phyloP scores from a whole-genome alignment of 768 basidiomycete genomes.

The Tephrocybe sp. region DNA sequence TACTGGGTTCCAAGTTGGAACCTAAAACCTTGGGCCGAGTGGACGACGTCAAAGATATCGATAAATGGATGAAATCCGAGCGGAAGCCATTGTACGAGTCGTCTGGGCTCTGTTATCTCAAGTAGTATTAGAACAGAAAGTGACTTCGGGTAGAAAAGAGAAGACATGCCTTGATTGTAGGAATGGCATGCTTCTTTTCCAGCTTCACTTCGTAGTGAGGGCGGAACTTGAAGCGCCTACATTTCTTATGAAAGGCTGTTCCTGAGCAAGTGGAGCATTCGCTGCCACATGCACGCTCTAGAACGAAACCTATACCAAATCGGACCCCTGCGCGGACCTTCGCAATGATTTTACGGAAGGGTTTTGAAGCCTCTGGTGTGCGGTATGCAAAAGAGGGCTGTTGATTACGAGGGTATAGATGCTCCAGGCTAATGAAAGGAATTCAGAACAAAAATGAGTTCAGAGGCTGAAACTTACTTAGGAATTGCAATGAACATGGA shows the following conservation, averaged over 20 bases:
- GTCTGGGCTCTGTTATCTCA: constrained; percentile 34
- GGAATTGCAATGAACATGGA: constrained; percentile 84
- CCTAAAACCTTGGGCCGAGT: constrained; percentile 28
- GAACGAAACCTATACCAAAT: constrained; percentile 80
- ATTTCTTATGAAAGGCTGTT: constrained; percentile 68
- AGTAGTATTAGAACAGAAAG: neutral
- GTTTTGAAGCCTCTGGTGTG: constrained; percentile 21
- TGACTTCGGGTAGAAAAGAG: neutral
- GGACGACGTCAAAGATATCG: constrained; percentile 78
- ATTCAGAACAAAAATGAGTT: neutral
- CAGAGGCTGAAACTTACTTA: constrained; percentile 59
- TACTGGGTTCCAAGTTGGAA: constrained; percentile 47
- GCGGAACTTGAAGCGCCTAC: constrained; percentile 76
- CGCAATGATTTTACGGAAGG: constrained; percentile 74
- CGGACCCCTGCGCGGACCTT: constrained; percentile 82
- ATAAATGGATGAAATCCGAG: constrained; percentile 92
- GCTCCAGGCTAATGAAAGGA: constrained; percentile 18
- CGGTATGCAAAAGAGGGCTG: constrained; percentile 16
- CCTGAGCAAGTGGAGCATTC: constrained; percentile 66
- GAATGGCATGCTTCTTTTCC: constrained; percentile 43
- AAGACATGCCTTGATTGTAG: constrained; percentile 43
- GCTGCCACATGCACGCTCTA: constrained; percentile 79
- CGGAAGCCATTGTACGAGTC: constrained; percentile 90
- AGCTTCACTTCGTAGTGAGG: constrained; percentile 79
- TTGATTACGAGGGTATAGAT: constrained; percentile 20